These are phyloP conservation scores for Acephala macrosclerotiorum DNA, from an alignment of 2,329 filamentous ascomycete species.

Conservation along the genomic window DNA sequence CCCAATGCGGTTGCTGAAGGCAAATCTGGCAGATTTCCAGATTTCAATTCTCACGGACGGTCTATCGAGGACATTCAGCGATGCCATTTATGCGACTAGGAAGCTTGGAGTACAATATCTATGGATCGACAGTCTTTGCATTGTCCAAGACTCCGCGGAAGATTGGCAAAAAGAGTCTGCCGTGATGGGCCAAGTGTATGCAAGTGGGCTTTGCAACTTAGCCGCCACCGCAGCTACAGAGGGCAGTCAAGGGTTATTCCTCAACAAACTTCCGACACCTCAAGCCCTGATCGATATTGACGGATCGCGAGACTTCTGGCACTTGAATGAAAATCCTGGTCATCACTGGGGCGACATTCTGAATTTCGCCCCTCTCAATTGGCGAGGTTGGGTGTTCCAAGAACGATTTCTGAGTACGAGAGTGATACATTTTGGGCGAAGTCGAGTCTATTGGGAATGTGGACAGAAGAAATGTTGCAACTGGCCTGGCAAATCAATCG, in stretches of 20 bases:
- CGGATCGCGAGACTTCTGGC: background rate
- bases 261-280: background rate
- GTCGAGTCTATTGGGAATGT: conserved; percentile 1
- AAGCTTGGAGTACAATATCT: conserved; percentile 2
- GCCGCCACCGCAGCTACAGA: background rate
- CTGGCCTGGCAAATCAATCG: background rate
- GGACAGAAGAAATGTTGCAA: background rate
- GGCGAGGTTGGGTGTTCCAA: conserved; percentile 1
- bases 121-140: conserved; percentile 16
- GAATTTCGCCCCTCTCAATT: background rate
- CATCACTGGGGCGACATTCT: background rate
- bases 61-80: background rate
- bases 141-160: conserved; percentile 8
- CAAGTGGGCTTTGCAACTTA: conserved; percentile 1
- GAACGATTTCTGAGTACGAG: conserved; percentile 1
- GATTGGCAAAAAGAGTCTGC: conserved; percentile 8
- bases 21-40: background rate
- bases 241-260: background rate
- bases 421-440: conserved; percentile 1
- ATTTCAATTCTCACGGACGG: background rate
- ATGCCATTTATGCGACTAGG: conserved; percentile 5
- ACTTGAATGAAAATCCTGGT: background rate
- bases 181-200: conserved; percentile 7
- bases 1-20: background rate
- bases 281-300: background rate